phyloP scores from a whole-genome alignment of 306 rosid species.

The Fagus crenata region DNA sequence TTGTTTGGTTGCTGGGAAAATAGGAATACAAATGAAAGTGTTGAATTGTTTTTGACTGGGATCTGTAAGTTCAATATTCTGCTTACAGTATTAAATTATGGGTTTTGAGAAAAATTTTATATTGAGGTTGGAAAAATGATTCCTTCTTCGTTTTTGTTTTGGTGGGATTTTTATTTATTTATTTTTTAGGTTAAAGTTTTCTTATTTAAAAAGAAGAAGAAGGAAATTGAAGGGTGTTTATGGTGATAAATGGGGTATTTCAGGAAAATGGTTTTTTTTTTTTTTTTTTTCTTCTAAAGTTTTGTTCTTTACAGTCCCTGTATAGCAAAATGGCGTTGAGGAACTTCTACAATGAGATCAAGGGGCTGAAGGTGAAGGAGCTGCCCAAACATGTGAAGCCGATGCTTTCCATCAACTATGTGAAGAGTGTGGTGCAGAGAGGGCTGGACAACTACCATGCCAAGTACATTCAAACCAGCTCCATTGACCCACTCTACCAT shows the following conservation, averaged over 20 bases:
- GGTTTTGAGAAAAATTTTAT: neutral
- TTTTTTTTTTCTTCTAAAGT: neutral
- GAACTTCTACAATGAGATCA: slow-evolving; percentile 65
- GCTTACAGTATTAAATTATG: neutral
- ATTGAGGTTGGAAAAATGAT: neutral
- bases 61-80: neutral
- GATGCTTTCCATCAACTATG: slow-evolving; percentile 44
- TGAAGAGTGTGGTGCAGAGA: slow-evolving; percentile 45
- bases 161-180: too few species aligned
- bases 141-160: neutral
- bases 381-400: slow-evolving; percentile 66
- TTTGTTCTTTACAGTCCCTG: neutral
- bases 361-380: slow-evolving; percentile 63
- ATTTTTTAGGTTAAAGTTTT: neutral
- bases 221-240: neutral
- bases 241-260: neutral
- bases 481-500: slow-evolving; percentile 56
- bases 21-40: neutral
- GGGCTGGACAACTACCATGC: slow-evolving; percentile 67
- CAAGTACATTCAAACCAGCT: slow-evolving; percentile 73
- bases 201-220: too few species aligned
- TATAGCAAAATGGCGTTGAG: slow-evolving; percentile 58
- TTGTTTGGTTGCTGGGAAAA: neutral
- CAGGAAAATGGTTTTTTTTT: neutral
- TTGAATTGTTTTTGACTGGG: neutral